Percentiles rank a stretch among this genome's conserved stretches.
Evolutionary conservation across 73 alveolate species (phyloP).

Genomic region (Diophrys appendiculata): DNA sequence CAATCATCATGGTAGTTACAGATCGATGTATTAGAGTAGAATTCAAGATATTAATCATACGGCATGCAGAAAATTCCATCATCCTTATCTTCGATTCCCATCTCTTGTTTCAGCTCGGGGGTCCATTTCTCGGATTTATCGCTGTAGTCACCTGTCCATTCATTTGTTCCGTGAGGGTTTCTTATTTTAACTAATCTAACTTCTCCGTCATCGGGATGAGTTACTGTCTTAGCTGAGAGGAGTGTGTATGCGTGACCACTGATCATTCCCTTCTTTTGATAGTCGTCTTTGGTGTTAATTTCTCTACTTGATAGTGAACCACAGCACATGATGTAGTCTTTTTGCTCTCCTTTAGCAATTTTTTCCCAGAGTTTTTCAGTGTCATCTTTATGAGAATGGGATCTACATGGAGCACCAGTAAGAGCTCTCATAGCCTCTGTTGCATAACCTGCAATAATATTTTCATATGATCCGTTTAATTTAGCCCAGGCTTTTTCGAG

Average conservation of each 20-base stretch:
- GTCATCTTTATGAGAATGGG: not conserved
- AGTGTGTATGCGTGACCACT: constrained; percentile 94
- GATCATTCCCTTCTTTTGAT: constrained; percentile 80
- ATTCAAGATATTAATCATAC: constrained; percentile 72
- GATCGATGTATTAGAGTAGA: constrained; percentile 69
- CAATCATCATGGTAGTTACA: constrained; percentile 70
- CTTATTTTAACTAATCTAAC: constrained; percentile 81
- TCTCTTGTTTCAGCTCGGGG: constrained; percentile 76
- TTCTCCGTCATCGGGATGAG: constrained; percentile 37
- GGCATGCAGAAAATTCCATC: constrained; percentile 91
- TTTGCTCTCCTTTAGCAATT: constrained; percentile 65
- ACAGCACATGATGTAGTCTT: constrained; percentile 67
- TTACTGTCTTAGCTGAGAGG: constrained; percentile 70
- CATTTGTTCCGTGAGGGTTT: constrained; percentile 95
- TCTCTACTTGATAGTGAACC: constrained; percentile 70
- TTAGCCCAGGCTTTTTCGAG: constrained; percentile 98
- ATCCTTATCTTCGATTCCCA: constrained; percentile 74
- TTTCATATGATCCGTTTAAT: constrained; percentile 84
- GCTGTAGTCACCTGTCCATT: constrained; percentile 94
- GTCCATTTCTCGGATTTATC: constrained; percentile 86
- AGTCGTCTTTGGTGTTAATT: constrained; percentile 21
- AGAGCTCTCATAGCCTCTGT: constrained; percentile 64
- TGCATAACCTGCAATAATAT: constrained; percentile 86
- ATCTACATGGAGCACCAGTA: constrained; percentile 41
- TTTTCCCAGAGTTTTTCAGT: constrained; percentile 54